Evolutionary conservation across 2,329 filamentous ascomycete genomes (phyloP).

Genomic region (Diaporthe destruens): DNA sequence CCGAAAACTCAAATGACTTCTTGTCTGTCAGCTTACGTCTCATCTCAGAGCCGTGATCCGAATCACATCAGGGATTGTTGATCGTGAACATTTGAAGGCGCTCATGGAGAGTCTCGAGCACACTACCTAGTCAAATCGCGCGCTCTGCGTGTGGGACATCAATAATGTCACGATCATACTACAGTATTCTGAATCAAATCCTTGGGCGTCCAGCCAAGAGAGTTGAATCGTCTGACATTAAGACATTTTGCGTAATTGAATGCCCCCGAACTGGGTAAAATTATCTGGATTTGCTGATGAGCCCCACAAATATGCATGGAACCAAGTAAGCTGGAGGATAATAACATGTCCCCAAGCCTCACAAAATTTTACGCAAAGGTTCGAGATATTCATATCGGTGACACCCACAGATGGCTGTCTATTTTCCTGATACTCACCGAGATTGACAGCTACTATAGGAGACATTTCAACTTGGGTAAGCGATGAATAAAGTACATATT

Average conservation of each 20-base stretch:
- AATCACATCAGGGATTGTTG: not conserved
- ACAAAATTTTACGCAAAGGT: not conserved
- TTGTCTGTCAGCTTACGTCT: conserved; percentile 8
- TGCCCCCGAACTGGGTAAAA: not conserved
- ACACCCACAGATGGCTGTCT: not conserved
- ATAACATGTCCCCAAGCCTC: not conserved
- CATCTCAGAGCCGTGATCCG: not conserved
- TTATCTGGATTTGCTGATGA: not conserved
- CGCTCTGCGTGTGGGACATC: too few relatives aligned
- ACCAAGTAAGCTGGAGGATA: not conserved
- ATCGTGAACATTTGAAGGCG: not conserved
- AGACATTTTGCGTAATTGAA: not conserved
- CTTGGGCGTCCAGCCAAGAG: too few relatives aligned
- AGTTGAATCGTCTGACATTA: not conserved
- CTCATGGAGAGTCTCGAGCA: not conserved
- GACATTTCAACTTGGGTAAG: not conserved
- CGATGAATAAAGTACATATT: not conserved
- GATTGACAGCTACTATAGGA: not conserved
- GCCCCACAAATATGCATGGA: not conserved
- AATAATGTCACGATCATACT: not conserved
- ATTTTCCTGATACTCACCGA: not conserved
- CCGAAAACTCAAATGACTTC: not conserved
- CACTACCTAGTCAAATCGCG: not conserved
- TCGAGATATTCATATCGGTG: not conserved
- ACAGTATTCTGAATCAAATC: not conserved